Conservation (phyloP, 2,329 filamentous ascomycete species). For the Cercospora sp. region DNA sequence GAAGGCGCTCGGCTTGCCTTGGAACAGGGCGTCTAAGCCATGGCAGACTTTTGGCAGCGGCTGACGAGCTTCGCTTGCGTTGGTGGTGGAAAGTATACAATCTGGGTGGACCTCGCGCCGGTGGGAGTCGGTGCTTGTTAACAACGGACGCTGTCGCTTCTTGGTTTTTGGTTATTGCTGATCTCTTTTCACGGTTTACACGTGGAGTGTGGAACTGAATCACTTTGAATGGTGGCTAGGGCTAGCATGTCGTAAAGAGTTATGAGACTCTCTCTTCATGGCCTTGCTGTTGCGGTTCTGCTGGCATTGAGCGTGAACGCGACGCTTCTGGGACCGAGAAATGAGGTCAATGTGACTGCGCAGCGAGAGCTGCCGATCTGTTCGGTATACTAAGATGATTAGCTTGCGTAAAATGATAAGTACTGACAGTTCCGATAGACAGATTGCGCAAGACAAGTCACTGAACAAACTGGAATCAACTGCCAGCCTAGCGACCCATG, state of each 20-base stretch:
- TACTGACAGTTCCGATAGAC: background rate
- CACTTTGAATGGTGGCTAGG: background rate
- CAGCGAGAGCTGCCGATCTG: constrained; percentile 10
- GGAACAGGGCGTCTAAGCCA: background rate
- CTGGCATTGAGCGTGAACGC: background rate
- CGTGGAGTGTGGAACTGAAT: background rate
- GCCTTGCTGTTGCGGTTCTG: background rate
- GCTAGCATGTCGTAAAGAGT: background rate
- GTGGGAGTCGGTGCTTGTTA: background rate
- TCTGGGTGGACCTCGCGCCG: background rate
- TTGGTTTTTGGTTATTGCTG: background rate
- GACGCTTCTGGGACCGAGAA: background rate
- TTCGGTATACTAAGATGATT: background rate
- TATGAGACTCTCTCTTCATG: constrained; percentile 5
- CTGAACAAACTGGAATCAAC: constrained; percentile 2
- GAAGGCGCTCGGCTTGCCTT: background rate
- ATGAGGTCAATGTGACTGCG: constrained; percentile 7
- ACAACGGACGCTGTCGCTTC: background rate
- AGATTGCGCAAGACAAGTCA: background rate
- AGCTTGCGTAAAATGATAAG: background rate
- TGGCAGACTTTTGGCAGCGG: background rate
- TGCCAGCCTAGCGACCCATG: constrained; percentile 11
- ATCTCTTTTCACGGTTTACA: background rate
- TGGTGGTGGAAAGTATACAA: background rate
- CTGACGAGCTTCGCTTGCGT: background rate